A percentile compares a stretch with the other conserved stretches of the same genome.
phyloP scores from a whole-genome alignment of 495 filamentous ascomycete genomes.

The Aspergillus saccharolyticus region DNA sequence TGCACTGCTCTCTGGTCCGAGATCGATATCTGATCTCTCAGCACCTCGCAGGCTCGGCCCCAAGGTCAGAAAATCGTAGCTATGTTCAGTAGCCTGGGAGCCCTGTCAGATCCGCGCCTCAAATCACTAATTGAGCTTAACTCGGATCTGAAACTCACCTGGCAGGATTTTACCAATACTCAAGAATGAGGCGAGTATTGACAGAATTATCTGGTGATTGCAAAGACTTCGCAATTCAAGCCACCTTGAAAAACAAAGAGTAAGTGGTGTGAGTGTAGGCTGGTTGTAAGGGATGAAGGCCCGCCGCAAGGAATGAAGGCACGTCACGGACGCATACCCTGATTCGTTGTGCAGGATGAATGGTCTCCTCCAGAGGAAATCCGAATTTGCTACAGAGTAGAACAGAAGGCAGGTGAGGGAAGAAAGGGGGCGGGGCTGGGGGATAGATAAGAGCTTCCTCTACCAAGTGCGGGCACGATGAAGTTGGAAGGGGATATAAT shows the following conservation, averaged over 20 bases:
- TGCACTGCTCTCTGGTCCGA: background rate
- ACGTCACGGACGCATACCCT: conserved; percentile 28
- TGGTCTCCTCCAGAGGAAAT: conserved; percentile 1
- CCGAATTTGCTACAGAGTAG: conserved; percentile 5
- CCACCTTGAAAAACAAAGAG: conserved; percentile 6
- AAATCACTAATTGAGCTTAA: background rate
- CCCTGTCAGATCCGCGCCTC: conserved; percentile 10
- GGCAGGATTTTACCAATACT: conserved; percentile 11
- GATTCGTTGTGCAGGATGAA: conserved; percentile 3
- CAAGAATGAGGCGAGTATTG: background rate
- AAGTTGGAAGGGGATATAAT: background rate
- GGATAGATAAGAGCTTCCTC: background rate
- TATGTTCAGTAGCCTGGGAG: conserved; percentile 11
- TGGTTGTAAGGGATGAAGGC: conserved; percentile 21
- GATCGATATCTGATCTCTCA: background rate
- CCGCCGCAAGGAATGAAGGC: conserved; percentile 28
- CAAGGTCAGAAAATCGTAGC: background rate
- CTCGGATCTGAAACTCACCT: conserved; percentile 7
- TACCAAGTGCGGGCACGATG: conserved; percentile 2
- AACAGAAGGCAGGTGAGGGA: background rate
- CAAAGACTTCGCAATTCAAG: background rate
- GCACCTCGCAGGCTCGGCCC: background rate
- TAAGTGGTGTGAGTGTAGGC: conserved; percentile 11
- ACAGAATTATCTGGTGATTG: conserved; percentile 8
- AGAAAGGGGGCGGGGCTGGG: background rate